A percentile compares a stretch with the other conserved stretches of the same genome.
phyloP scores from a whole-genome alignment of 2,329 filamentous ascomycete genomes.

The Cladosporium austrohemisphaericum region DNA sequence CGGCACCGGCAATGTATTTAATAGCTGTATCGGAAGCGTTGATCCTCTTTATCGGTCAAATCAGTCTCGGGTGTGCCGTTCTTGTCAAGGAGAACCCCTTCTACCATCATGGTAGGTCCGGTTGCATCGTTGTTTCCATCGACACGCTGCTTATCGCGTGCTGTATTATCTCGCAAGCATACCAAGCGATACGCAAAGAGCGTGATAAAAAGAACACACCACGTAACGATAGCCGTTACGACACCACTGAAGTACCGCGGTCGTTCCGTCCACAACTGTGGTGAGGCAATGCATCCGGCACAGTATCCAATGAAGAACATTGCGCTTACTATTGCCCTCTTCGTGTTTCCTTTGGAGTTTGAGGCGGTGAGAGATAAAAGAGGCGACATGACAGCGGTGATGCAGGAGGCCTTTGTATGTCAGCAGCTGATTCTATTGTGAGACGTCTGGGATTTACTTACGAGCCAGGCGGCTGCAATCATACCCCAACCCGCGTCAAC shows the following conservation, averaged over 20 bases:
- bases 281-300: slow-evolving; percentile 44
- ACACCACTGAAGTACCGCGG: slow-evolving; percentile 48
- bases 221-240: slow-evolving; percentile 44
- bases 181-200: slow-evolving; percentile 34
- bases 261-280: slow-evolving; percentile 48
- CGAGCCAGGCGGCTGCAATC: slow-evolving; percentile 47
- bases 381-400: slow-evolving; percentile 41
- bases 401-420: slow-evolving; percentile 36
- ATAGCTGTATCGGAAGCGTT: slow-evolving; percentile 33
- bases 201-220: slow-evolving; percentile 39
- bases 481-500: slow-evolving; percentile 45
- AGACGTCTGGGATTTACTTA: neutral
- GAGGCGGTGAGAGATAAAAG: slow-evolving; percentile 45
- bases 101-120: neutral
- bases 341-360: slow-evolving; percentile 52
- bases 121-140: slow-evolving; percentile 4
- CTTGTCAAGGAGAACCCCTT: slow-evolving; percentile 3
- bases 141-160: slow-evolving; percentile 24
- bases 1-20: neutral
- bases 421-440: neutral
- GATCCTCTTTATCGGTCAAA: slow-evolving; percentile 38
- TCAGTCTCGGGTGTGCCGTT: slow-evolving; percentile 24
- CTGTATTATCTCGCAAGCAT: slow-evolving; percentile 37
- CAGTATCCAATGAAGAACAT: slow-evolving; percentile 52
- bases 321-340: slow-evolving; percentile 45